Evolutionary conservation across 768 basidiomycete genomes (phyloP).

Genomic region (Russula foetens): DNA sequence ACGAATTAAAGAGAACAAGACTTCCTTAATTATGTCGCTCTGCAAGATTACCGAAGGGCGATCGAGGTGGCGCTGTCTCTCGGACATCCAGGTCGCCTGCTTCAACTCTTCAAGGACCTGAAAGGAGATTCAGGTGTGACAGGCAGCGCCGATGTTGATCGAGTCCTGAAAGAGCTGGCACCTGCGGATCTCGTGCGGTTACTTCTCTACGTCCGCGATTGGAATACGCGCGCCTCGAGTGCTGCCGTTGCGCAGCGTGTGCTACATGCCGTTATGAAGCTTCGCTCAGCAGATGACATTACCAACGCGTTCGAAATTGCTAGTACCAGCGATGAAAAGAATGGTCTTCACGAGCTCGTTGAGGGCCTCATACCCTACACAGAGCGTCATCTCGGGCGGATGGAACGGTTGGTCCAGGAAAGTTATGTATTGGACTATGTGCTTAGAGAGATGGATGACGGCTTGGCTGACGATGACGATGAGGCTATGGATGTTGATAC

Average conservation of each 20-base stretch:
- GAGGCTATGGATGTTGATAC: constrained; percentile 21
- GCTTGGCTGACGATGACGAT: constrained; percentile 34
- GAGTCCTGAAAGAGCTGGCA: constrained; percentile 66
- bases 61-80: constrained; percentile 89
- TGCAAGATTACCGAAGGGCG: constrained; percentile 86
- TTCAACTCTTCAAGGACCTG: constrained; percentile 69
- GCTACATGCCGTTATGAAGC: constrained; percentile 72
- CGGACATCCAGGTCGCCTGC: constrained; percentile 85
- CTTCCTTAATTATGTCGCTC: constrained; percentile 78
- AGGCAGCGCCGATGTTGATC: constrained; percentile 67
- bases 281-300: constrained; percentile 68
- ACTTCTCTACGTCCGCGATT: constrained; percentile 74
- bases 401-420: constrained; percentile 86
- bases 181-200: constrained; percentile 72
- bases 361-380: constrained; percentile 91
- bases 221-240: constrained; percentile 94
- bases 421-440: constrained; percentile 93
- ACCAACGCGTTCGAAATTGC: constrained; percentile 45
- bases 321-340: constrained; percentile 17
- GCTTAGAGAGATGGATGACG: constrained; percentile 74
- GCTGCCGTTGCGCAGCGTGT: constrained; percentile 79
- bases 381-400: constrained; percentile 79
- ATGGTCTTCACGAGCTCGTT: constrained; percentile 58
- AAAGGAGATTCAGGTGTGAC: constrained; percentile 38
- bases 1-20: constrained; percentile 77